These are phyloP conservation scores for Gaultheria prostrata DNA, from an alignment of 148 eudicot genomes.

Conservation along the genomic window DNA sequence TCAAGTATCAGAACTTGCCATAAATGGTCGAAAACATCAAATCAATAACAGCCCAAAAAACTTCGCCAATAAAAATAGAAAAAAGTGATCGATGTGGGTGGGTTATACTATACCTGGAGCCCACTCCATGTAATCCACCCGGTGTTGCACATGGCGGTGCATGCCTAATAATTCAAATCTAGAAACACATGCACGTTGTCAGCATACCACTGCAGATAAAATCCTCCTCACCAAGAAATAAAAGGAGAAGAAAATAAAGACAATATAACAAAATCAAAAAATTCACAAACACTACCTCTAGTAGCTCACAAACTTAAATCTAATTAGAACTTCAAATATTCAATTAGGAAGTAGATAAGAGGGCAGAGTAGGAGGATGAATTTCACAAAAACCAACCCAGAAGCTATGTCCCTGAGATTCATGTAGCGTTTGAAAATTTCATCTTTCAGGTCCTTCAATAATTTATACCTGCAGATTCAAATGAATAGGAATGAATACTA, in stretches of 20 bases:
- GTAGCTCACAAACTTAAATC: not conserved
- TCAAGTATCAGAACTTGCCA: not conserved
- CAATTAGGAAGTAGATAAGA: not conserved
- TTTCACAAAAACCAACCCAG: conserved; percentile 55
- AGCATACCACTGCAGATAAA: not conserved
- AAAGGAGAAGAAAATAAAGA: not conserved
- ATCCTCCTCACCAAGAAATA: conserved; percentile 2
- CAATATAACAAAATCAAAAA: not conserved
- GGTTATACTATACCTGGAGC: conserved; percentile 77
- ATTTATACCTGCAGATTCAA: conserved; percentile 62
- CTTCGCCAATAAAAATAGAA: not conserved
- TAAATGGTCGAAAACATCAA: not conserved
- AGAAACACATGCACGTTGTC: conserved; percentile 12
- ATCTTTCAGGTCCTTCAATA: conserved; percentile 76
- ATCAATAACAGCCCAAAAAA: not conserved
- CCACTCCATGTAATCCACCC: conserved; percentile 97
- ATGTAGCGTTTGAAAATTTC: conserved; percentile 56
- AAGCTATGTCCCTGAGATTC: conserved; percentile 70
- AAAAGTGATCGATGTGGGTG: not conserved
- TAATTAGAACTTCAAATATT: not conserved
- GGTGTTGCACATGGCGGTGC: conserved; percentile 80
- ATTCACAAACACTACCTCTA: not conserved
- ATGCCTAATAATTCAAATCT: conserved; percentile 82
- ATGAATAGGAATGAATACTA: not conserved
- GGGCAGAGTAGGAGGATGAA: not conserved